Conservation (phyloP, 495 filamentous ascomycete genomes). For the Usnea hakonensis region DNA sequence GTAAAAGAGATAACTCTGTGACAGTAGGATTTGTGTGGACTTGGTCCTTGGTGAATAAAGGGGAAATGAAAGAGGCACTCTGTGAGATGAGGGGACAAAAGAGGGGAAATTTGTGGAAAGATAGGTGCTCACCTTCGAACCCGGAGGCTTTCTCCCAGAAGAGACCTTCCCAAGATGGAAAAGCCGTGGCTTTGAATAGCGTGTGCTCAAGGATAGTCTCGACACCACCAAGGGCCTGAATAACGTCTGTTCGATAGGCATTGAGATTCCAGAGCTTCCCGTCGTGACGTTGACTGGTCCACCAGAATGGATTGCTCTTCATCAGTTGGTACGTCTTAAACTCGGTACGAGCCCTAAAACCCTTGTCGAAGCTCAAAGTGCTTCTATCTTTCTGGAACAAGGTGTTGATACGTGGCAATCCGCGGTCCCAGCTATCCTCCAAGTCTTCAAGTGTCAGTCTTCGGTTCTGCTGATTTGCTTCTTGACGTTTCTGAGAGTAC, state of each 20-base stretch:
- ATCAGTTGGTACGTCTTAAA: slow-evolving; percentile 98
- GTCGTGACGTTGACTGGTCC: slow-evolving; percentile 96
- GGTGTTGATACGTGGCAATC: slow-evolving; percentile 96
- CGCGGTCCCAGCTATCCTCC: slow-evolving; percentile 98
- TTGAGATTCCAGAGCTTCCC: slow-evolving; percentile 99
- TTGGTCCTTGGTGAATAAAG: no score
- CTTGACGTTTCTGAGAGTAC: slow-evolving; percentile 94
- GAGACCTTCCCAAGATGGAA: slow-evolving; percentile 96
- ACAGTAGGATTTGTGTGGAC: no score
- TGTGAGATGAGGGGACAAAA: no score
- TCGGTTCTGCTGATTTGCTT: slow-evolving; percentile 96
- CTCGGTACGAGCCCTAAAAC: slow-evolving; percentile 90
- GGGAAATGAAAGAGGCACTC: no score
- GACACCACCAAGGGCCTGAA: slow-evolving; percentile 97
- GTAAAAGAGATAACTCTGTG: no score
- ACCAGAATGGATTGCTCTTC: slow-evolving; percentile 99
- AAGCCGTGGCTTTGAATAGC: slow-evolving; percentile 96
- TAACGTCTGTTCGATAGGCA: slow-evolving; percentile 96
- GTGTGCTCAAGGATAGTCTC: slow-evolving; percentile 99
- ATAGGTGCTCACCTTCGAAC: no score
- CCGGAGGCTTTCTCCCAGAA: slow-evolving; percentile 88
- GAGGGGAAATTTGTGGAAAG: no score
- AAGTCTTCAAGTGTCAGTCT: slow-evolving; percentile 92
- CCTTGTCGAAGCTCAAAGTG: slow-evolving; percentile 97
- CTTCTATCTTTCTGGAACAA: slow-evolving; percentile 98